Percentiles rank a stretch among this genome's conserved stretches.
These are phyloP conservation scores for Halenospora varia DNA, from an alignment of 495 filamentous ascomycete genomes.

Conservation along the genomic window DNA sequence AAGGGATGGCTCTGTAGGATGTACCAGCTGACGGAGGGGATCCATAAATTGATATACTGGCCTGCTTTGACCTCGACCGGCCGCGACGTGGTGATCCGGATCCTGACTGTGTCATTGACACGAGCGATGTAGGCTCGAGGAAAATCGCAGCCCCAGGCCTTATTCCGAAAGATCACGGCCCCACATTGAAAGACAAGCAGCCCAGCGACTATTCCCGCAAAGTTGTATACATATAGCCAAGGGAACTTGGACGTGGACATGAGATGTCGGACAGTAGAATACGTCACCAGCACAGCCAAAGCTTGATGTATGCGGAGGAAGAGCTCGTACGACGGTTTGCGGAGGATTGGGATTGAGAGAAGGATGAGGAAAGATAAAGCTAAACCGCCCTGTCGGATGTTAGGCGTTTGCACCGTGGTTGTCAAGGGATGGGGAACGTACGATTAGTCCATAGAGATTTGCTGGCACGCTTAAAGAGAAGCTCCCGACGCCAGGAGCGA, in stretches of 20 bases:
- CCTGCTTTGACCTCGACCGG: conserved; percentile 21
- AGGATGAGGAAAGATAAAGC: not conserved
- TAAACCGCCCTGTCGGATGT: not conserved
- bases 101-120: conserved; percentile 9
- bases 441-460: conserved; percentile 2
- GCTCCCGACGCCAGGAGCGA: not conserved
- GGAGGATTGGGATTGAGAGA: conserved; percentile 1
- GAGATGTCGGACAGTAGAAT: not conserved
- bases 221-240: conserved; percentile 17
- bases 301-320: no score
- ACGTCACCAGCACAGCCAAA: not conserved
- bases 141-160: conserved; percentile 1
- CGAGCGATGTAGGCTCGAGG: conserved; percentile 16
- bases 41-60: conserved; percentile 27
- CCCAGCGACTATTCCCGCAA: conserved; percentile 1
- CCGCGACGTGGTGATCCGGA: not conserved
- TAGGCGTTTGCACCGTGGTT: not conserved
- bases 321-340: conserved; percentile 3
- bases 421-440: not conserved
- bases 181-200: conserved; percentile 18
- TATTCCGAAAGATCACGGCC: no score
- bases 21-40: no score
- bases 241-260: conserved; percentile 1
- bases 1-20: no score
- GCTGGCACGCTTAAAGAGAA: conserved; percentile 4